A percentile compares a stretch with the other conserved stretches of the same genome.
phyloP scores from a whole-genome alignment of 2,329 filamentous ascomycete genomes.

The Allantophomopsis cytisporea region DNA sequence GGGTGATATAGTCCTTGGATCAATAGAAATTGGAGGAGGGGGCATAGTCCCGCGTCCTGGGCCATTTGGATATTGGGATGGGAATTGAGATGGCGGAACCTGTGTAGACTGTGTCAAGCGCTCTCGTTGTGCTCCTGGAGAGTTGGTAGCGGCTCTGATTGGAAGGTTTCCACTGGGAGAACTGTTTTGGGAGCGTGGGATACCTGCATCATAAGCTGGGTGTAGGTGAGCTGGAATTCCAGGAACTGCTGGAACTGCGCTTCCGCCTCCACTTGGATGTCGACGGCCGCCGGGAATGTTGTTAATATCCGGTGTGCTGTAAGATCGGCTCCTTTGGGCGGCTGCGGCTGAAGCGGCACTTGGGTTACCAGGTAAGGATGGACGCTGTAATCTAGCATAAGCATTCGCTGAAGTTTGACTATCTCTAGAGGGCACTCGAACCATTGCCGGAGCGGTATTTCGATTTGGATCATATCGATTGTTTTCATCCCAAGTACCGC shows the following conservation, averaged over 20 bases:
- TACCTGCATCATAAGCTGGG: constrained; percentile 41
- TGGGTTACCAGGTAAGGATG: constrained; percentile 64
- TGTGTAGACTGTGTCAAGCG: constrained; percentile 37
- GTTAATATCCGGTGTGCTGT: constrained; percentile 92
- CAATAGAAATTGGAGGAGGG: constrained; percentile 13
- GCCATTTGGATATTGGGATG: constrained; percentile 24
- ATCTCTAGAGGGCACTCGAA: constrained; percentile 67
- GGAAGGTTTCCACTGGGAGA: constrained; percentile 61
- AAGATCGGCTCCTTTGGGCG: constrained; percentile 71
- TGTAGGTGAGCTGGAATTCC: constrained; percentile 62
- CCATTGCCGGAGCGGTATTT: constrained; percentile 80
- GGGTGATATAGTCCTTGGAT: constrained; percentile 29
- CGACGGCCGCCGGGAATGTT: constrained; percentile 45
- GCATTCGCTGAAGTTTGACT: constrained; percentile 50
- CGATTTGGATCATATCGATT: constrained; percentile 70
- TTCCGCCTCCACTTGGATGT: constrained; percentile 29
- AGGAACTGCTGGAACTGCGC: constrained; percentile 53
- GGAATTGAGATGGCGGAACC: constrained; percentile 10
- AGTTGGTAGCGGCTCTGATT: constrained; percentile 55
- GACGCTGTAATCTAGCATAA: constrained; percentile 55
- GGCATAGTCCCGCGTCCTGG: constrained; percentile 16
- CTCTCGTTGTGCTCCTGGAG: constrained; percentile 53
- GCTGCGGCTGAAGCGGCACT: constrained; percentile 27
- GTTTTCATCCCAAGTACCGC: constrained; percentile 57
- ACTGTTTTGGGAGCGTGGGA: constrained; percentile 69